phyloP scores from a whole-genome alignment of 73 alveolate species.

The Paramecium primaurelia region DNA sequence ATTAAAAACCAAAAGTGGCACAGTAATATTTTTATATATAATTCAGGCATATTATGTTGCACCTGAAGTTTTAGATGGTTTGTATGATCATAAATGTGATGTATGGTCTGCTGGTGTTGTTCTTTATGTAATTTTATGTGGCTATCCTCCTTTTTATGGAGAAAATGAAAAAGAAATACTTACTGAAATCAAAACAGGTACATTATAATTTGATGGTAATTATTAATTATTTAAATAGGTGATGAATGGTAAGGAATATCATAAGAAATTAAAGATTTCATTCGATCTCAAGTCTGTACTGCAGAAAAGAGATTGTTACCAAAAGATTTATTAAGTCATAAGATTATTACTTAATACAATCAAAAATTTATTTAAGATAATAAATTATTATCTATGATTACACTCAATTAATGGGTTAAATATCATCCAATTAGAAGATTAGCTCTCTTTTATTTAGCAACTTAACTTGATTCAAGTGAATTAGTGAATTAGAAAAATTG shows the following conservation, averaged over 20 bases:
- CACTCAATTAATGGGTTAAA: neutral
- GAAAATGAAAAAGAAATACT: constrained; percentile 78
- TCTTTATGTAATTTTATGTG: constrained; percentile 72
- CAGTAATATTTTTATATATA: neutral
- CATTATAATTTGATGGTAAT: constrained; percentile 60
- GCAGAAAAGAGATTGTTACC: neutral
- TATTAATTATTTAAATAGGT: constrained; percentile 50
- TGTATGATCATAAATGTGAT: constrained; percentile 71
- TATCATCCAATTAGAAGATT: constrained; percentile 22
- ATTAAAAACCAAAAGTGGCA: constrained; percentile 37
- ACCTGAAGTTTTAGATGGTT: constrained; percentile 71
- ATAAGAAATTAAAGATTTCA: constrained; percentile 31
- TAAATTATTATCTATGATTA: neutral
- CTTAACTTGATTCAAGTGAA: neutral
- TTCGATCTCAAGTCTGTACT: neutral
- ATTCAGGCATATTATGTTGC: constrained; percentile 81
- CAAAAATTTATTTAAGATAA: neutral
- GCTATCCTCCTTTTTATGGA: constrained; percentile 93
- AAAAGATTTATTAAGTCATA: neutral
- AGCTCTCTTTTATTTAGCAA: constrained; percentile 2
- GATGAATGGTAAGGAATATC: constrained; percentile 17
- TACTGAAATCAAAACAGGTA: constrained; percentile 45
- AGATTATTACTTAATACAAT: neutral
- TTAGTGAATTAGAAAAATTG: neutral
- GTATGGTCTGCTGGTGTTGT: constrained; percentile 81